Conservation (phyloP, 768 basidiomycete species). For the Cyclocybe cylindracea region DNA sequence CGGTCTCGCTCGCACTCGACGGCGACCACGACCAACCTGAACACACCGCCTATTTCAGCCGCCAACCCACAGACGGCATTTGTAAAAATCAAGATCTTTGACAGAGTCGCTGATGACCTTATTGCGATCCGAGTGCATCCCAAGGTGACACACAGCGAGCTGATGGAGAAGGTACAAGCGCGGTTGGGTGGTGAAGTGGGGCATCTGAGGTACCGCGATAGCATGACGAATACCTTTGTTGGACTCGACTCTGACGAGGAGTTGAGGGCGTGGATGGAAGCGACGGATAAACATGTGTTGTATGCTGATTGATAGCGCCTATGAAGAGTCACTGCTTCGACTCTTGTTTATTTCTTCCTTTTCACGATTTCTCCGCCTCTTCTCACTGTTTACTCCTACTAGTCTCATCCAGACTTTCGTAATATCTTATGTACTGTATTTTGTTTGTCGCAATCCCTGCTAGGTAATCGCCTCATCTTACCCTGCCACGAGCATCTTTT, state of each 20-base stretch:
- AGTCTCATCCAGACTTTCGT: constrained; percentile 13
- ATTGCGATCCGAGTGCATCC: constrained; percentile 98
- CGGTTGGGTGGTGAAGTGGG: constrained; percentile 76
- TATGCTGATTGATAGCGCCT: constrained; percentile 61
- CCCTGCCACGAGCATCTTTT: not conserved
- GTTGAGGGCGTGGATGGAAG: constrained; percentile 72
- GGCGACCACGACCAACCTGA: constrained; percentile 49
- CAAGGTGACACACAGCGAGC: constrained; percentile 77
- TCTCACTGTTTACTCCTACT: too few species aligned
- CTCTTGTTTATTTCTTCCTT: not conserved
- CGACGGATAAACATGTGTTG: constrained; percentile 80
- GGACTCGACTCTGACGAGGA: constrained; percentile 64
- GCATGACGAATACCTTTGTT: constrained; percentile 62
- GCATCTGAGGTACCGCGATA: constrained; percentile 75
- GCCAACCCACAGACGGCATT: constrained; percentile 84
- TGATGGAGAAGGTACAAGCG: constrained; percentile 90
- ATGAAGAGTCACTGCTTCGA: not conserved
- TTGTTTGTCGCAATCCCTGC: constrained; percentile 13
- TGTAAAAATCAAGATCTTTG: constrained; percentile 98
- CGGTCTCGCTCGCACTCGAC: constrained; percentile 61
- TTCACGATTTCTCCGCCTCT: not conserved
- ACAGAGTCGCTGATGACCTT: constrained; percentile 89
- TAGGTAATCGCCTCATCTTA: constrained; percentile 15
- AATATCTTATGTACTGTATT: constrained; percentile 13
- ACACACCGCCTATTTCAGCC: constrained; percentile 73